phyloP scores from a whole-genome alignment of 1,284 basidiomycete species.

The Tremellales sp. region DNA sequence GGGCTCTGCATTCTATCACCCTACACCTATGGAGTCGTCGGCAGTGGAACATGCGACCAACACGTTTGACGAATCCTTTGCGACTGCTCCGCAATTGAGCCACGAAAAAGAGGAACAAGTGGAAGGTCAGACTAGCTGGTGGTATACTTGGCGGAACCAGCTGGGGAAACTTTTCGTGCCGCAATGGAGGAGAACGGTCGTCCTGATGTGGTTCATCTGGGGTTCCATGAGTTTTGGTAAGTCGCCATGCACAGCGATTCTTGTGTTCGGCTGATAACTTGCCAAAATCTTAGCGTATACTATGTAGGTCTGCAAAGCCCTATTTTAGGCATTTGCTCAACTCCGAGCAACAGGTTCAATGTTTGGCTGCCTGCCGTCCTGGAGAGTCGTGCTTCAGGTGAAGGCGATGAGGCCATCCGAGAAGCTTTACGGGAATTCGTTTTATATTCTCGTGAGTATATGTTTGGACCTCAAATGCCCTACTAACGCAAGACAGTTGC shows the following conservation, averaged over 20 bases:
- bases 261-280: background rate
- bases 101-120: slow-evolving; percentile 10
- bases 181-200: slow-evolving; percentile 75
- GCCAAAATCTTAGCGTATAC: background rate
- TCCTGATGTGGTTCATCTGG: slow-evolving; percentile 83
- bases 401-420: slow-evolving; percentile 56
- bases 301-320: background rate
- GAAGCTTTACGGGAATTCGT: slow-evolving; percentile 71
- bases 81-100: background rate
- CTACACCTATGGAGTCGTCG: background rate
- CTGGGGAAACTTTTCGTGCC: slow-evolving; percentile 71
- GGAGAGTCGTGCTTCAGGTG: slow-evolving; percentile 48
- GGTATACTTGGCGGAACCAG: slow-evolving; percentile 60
- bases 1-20: slow-evolving; percentile 31
- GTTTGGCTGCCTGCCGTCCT: slow-evolving; percentile 89
- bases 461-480: background rate
- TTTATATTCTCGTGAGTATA: slow-evolving; percentile 51
- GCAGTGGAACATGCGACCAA: slow-evolving; percentile 12
- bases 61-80: slow-evolving; percentile 27
- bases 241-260: slow-evolving; percentile 31
- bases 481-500: slow-evolving; percentile 54
- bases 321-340: background rate
- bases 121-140: slow-evolving; percentile 43
- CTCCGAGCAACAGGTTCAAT: slow-evolving; percentile 78
- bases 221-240: slow-evolving; percentile 71